Percentiles rank a stretch among this genome's conserved stretches.
Evolutionary conservation across 2,329 filamentous ascomycete species (phyloP).

Genomic region (Talaromyces pinophilus): DNA sequence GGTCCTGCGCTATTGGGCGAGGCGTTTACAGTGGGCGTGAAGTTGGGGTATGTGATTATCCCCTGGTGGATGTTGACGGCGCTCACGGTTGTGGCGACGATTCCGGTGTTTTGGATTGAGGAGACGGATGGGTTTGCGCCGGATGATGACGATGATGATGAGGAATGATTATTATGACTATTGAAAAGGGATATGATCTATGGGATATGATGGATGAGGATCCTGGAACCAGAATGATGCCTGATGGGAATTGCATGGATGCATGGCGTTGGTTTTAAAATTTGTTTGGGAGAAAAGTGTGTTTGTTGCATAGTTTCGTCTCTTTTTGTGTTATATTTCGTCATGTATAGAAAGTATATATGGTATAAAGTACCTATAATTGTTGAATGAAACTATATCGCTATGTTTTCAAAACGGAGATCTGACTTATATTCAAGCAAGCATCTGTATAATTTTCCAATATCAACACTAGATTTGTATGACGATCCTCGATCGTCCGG

Average conservation of each 20-base stretch:
- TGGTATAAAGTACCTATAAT: not conserved
- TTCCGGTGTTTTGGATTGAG: constrained; percentile 73
- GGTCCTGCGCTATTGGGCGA: constrained; percentile 75
- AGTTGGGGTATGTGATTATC: constrained; percentile 72
- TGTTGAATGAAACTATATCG: too few species aligned
- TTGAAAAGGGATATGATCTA: not conserved
- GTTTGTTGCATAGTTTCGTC: not conserved
- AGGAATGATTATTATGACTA: constrained; percentile 10
- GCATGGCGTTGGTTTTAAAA: constrained; percentile 8
- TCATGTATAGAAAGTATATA: not conserved
- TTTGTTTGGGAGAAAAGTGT: not conserved
- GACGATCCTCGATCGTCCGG: not conserved
- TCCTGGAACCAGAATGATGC: not conserved
- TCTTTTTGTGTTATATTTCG: not conserved
- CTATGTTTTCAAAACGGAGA: not conserved
- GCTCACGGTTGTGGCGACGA: constrained; percentile 64
- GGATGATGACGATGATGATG: constrained; percentile 26
- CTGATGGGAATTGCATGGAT: not conserved
- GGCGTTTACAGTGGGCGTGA: constrained; percentile 74
- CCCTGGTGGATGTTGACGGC: constrained; percentile 78
- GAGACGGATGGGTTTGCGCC: constrained; percentile 69
- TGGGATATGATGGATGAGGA: not conserved
- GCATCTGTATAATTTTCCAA: not conserved
- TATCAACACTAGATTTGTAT: not conserved
- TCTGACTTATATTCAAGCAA: not conserved